Evolutionary conservation across 352 stramenopile genomes (phyloP), one percentile per base, ranked within the genome.

Genomic region (Phytophthora vignae): DNA sequence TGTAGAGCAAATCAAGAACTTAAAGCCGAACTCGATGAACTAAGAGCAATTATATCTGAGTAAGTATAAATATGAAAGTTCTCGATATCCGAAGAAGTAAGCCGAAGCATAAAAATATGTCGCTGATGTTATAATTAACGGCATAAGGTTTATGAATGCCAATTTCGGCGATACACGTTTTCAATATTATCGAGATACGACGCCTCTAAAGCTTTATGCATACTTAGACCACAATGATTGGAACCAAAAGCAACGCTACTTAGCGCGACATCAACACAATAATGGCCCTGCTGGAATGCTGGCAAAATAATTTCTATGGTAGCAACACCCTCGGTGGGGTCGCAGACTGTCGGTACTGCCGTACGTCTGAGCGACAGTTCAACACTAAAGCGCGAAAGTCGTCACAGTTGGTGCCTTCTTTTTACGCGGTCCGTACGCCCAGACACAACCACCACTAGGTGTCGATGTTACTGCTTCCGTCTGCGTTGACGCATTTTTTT

Each of bases 141-240:
- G 40, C 2, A 48, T 3, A 48, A 19, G 11, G 11, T 48, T 19
- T n/a, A 48, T 19, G 40, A 48, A 48, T 48, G 40, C 19, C 40
- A 48, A 38, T 40, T 56, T 33, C 2, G 50, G 50, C 15, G 25
- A 56, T n/a, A 56, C 4, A 3, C 33, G 6, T 38, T 22, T 38
- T 63, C 25, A 67, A 49, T 54, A 70, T 64, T 70, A 59, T 59
- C 25, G 53, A 1, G 53, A 55, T 25, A 53, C 9, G 4, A 53
- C 46, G 1, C 46, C 46, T 2, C 46, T 53, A 8, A 56, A 38
- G 25, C 50, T 56, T 4, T 56, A 56, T 33, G 22, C 50, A 12
- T n/a, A 56, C 11, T 56, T 38, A 56, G 22, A 56, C 8, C 46
- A 53, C n/a, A 25, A 53, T 53, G 46, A 53, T 22, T 53, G 21